Conservation (phyloP, 306 rosid genomes). For the Citrullus amarus region DNA sequence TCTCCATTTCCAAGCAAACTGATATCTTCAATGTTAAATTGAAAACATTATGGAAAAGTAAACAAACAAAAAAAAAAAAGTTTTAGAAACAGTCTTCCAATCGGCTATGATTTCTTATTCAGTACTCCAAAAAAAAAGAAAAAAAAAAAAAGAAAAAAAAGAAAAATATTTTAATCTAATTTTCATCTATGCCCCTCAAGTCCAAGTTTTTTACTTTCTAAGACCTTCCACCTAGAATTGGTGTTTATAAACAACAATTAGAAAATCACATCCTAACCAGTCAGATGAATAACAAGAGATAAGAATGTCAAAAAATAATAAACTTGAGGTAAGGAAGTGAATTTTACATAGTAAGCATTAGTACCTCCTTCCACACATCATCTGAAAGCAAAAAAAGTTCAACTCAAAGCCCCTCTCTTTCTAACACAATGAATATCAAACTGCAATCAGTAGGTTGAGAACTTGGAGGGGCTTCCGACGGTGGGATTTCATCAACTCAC, state of each 20-base stretch:
- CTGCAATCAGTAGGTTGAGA: background rate
- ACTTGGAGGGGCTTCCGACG: background rate
- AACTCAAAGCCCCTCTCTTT: background rate
- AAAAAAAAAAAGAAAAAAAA: background rate
- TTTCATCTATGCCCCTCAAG: background rate
- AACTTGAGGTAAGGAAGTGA: background rate
- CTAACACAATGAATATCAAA: slow-evolving; percentile 1
- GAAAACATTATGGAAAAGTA: background rate
- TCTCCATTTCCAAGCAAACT: background rate
- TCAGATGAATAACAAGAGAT: slow-evolving; percentile 2
- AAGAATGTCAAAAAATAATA: slow-evolving; percentile 1
- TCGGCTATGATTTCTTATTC: background rate
- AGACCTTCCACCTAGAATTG: background rate
- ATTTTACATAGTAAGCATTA: background rate
- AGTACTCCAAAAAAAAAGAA: background rate
- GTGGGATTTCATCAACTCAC: background rate
- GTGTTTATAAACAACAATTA: background rate
- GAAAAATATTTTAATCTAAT: background rate
- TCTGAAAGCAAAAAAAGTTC: slow-evolving; percentile 10
- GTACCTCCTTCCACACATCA: slow-evolving; percentile 7
- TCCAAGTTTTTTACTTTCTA: background rate
- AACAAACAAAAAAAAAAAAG: background rate
- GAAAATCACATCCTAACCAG: background rate
- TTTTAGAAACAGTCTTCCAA: background rate
- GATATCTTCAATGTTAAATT: background rate